Evolutionary conservation across 805 yeast genomes (phyloP).

Genomic region (Wilhelminamyces savonicus): DNA sequence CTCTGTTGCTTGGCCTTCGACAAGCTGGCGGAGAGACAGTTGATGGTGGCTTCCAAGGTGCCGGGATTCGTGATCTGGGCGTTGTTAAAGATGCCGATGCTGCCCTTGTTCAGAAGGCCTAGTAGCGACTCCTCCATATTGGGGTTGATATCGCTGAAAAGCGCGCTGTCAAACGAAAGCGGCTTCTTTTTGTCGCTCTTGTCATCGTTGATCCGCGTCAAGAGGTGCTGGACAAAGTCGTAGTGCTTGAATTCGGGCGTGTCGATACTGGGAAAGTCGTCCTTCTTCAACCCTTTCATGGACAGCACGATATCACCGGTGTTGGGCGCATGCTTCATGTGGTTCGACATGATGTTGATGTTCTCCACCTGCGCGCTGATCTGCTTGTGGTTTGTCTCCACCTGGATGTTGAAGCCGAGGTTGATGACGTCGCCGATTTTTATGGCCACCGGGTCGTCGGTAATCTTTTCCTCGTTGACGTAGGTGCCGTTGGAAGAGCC

Average conservation of each 20-base stretch:
- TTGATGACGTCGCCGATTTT: conserved; percentile 84
- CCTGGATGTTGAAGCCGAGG: conserved; percentile 84
- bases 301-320: too few species aligned
- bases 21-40: conserved; percentile 47
- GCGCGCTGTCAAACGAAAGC: conserved; percentile 46
- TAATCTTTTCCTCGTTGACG: conserved; percentile 68
- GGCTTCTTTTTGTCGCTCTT: conserved; percentile 1
- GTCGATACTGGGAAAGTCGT: conserved; percentile 12
- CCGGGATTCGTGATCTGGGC: conserved; percentile 54
- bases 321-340: background rate
- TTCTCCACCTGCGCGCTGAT: conserved; percentile 80
- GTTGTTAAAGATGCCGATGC: conserved; percentile 53
- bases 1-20: conserved; percentile 55
- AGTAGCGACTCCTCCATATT: conserved; percentile 44
- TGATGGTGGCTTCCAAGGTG: conserved; percentile 49
- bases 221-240: conserved; percentile 29
- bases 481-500: conserved; percentile 94
- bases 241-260: conserved; percentile 28
- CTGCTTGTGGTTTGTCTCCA: conserved; percentile 66
- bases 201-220: conserved; percentile 6
- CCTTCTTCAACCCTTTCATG: too few species aligned
- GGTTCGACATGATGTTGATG: conserved; percentile 48
- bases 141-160: conserved; percentile 55
- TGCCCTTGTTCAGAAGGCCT: conserved; percentile 40
- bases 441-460: conserved; percentile 55